These are phyloP conservation scores for Entophlyctis luteolus DNA, from an alignment of 192 early-diverging fungal genomes.

Conservation along the genomic window DNA sequence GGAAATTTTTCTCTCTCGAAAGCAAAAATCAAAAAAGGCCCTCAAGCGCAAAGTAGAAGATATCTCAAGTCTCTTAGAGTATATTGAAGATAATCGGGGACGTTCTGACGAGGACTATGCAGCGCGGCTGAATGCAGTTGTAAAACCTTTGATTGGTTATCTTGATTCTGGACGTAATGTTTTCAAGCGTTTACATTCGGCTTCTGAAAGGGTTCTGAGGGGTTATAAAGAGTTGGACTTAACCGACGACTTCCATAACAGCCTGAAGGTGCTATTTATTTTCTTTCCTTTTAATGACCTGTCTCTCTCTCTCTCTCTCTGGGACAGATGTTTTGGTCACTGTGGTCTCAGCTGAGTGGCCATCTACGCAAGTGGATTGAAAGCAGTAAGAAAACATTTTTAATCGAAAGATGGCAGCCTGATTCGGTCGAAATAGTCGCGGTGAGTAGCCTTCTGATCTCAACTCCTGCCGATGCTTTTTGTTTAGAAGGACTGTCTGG, in stretches of 20 bases:
- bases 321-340: background rate
- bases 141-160: too few relatives aligned
- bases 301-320: background rate
- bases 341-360: background rate
- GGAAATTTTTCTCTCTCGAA: background rate
- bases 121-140: background rate
- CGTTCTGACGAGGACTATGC: background rate
- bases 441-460: too few relatives aligned
- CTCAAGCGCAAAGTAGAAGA: background rate
- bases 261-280: background rate
- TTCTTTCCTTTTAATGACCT: background rate
- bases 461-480: too few relatives aligned
- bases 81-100: too few relatives aligned
- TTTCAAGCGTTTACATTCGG: constrained; percentile 1
- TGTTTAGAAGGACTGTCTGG: too few relatives aligned
- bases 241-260: background rate
- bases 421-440: background rate
- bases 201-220: background rate
- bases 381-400: background rate
- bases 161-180: too few relatives aligned
- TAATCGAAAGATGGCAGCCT: background rate
- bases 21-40: background rate
- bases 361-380: background rate
- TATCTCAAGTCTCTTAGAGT: background rate
- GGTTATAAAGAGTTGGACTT: background rate